These are phyloP conservation scores for Petrea volubilis DNA, from an alignment of 257 asterid genomes.

Conservation along the genomic window DNA sequence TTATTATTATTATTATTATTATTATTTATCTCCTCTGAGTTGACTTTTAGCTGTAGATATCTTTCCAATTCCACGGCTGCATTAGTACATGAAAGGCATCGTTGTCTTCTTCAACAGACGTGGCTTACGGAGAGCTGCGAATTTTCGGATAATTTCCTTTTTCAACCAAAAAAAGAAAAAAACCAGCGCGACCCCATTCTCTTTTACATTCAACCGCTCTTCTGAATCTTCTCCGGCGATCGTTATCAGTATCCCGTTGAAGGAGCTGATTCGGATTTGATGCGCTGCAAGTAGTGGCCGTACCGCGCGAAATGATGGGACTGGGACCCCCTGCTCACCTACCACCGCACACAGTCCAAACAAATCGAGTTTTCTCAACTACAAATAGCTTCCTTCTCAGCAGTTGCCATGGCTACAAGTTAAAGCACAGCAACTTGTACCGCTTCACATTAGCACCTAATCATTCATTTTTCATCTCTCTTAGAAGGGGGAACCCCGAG, in stretches of 20 bases:
- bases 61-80: too few species aligned
- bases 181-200: not conserved
- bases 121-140: conserved; percentile 36
- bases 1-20: too few species aligned
- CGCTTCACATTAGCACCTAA: conserved; percentile 23
- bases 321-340: conserved; percentile 17
- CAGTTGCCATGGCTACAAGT: conserved; percentile 9
- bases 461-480: conserved; percentile 13
- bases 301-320: conserved; percentile 32
- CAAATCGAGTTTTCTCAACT: conserved; percentile 15
- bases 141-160: conserved; percentile 26
- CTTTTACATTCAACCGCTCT: not conserved
- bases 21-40: too few species aligned
- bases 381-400: conserved; percentile 8
- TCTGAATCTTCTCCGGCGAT: not conserved
- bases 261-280: not conserved
- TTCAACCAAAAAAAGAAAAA: conserved; percentile 1
- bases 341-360: conserved; percentile 7
- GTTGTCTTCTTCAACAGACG: too few species aligned
- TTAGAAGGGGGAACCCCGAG: conserved; percentile 3
- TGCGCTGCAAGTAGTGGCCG: conserved; percentile 2
- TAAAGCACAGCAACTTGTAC: conserved; percentile 21
- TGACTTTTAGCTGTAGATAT: too few species aligned
- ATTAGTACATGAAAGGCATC: too few species aligned
- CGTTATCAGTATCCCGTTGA: not conserved